phyloP scores from a whole-genome alignment of 1,284 basidiomycete species.

The Dichomitus squalens region DNA sequence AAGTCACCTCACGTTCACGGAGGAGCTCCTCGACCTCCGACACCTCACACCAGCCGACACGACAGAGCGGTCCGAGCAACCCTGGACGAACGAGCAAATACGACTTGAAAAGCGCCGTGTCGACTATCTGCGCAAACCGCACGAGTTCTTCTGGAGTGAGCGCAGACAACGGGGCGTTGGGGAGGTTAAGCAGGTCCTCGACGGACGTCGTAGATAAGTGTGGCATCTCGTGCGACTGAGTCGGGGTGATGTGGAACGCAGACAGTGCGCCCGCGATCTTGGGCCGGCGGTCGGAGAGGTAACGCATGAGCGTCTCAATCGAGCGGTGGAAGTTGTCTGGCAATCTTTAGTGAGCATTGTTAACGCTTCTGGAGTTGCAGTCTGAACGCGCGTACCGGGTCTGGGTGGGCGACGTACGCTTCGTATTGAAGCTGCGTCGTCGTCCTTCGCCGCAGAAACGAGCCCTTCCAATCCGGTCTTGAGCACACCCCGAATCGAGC shows the following conservation, averaged over 20 bases:
- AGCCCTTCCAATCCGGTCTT: constrained; percentile 57
- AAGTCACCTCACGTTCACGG: constrained; percentile 70
- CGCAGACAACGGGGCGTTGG: constrained; percentile 68
- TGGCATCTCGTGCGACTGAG: constrained; percentile 63
- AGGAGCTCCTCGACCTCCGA: constrained; percentile 92
- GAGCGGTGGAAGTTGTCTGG: constrained; percentile 65
- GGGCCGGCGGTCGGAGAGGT: constrained; percentile 84
- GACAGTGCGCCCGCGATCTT: constrained; percentile 80
- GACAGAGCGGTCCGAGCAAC: constrained; percentile 86
- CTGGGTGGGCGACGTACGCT: constrained; percentile 35
- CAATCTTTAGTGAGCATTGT: neutral
- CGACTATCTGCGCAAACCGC: constrained; percentile 90
- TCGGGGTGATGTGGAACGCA: constrained; percentile 68
- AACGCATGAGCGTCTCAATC: constrained; percentile 69
- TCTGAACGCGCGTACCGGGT: neutral
- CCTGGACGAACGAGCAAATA: constrained; percentile 86
- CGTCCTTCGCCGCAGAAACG: constrained; percentile 54
- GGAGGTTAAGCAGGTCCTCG: constrained; percentile 75
- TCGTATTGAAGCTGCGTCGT: constrained; percentile 58
- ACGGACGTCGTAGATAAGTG: constrained; percentile 69
- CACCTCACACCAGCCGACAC: constrained; percentile 95
- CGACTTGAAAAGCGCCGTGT: constrained; percentile 94
- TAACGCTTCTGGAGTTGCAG: neutral
- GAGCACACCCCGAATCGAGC: constrained; percentile 52
- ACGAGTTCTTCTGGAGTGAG: constrained; percentile 82